A percentile compares a stretch with the other conserved stretches of the same genome.
Evolutionary conservation across 306 rosid genomes (phyloP).

Genomic region (Pterocarpus santalinus): DNA sequence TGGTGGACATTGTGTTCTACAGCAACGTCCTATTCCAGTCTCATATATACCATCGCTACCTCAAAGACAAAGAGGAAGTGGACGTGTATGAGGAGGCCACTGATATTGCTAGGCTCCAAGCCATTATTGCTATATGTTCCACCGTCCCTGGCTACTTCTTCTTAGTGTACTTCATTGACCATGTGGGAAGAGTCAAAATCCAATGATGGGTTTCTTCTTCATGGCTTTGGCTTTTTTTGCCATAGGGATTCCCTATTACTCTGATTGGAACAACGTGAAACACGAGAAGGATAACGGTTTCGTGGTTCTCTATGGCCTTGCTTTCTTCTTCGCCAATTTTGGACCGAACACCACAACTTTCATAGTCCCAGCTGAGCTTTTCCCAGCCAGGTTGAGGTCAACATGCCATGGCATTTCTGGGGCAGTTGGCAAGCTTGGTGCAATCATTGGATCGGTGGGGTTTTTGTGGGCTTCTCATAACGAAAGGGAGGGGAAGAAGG

Average conservation of each 20-base stretch:
- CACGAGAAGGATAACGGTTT: slow-evolving; percentile 29
- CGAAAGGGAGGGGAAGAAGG: background rate
- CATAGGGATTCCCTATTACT: slow-evolving; percentile 67
- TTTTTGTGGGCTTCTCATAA: slow-evolving; percentile 66
- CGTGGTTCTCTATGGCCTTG: slow-evolving; percentile 68
- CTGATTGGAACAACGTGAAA: slow-evolving; percentile 28
- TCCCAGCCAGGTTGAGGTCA: slow-evolving; percentile 80
- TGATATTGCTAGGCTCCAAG: slow-evolving; percentile 62
- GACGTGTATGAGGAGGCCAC: slow-evolving; percentile 55
- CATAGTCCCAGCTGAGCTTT: slow-evolving; percentile 80
- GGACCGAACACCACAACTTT: slow-evolving; percentile 97
- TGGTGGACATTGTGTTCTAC: slow-evolving; percentile 76
- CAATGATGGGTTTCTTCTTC: slow-evolving; percentile 70
- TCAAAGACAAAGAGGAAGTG: accelerated
- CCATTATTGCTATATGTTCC: slow-evolving; percentile 64
- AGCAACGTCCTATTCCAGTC: slow-evolving; percentile 79
- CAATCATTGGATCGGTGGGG: slow-evolving; percentile 76
- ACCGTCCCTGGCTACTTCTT: slow-evolving; percentile 85
- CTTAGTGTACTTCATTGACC: slow-evolving; percentile 74
- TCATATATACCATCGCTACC: slow-evolving; percentile 49
- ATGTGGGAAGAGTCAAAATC: slow-evolving; percentile 69
- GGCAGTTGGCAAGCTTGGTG: slow-evolving; percentile 75
- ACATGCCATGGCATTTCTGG: slow-evolving; percentile 90
- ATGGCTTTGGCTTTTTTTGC: slow-evolving; percentile 66
- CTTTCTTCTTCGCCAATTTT: slow-evolving; percentile 83